phyloP scores from a whole-genome alignment of 202 grass and related monocot genomes.

The Elaeis oleifera region DNA sequence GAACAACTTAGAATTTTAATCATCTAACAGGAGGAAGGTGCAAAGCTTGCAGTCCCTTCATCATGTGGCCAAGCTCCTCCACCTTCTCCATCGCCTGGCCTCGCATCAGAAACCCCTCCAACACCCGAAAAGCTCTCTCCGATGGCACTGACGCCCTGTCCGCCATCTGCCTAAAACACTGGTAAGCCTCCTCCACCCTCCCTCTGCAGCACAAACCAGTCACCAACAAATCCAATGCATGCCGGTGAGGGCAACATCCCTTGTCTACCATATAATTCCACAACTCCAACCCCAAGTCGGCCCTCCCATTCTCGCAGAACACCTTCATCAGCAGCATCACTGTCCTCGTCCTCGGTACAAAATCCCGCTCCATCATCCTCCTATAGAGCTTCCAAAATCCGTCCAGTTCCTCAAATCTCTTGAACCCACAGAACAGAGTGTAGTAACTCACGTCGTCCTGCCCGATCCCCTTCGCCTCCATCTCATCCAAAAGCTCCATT shows the following conservation, averaged over 20 bases:
- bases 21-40: not conserved
- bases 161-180: constrained; percentile 51
- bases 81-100: constrained; percentile 44
- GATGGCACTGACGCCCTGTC: constrained; percentile 52
- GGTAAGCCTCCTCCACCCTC: constrained; percentile 46
- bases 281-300: constrained; percentile 63
- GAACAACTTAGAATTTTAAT: no score
- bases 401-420: constrained; percentile 47
- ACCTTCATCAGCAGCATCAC: constrained; percentile 81
- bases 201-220: constrained; percentile 79
- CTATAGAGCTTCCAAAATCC: constrained; percentile 66
- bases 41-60: constrained; percentile 28
- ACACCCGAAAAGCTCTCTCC: constrained; percentile 63
- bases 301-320: constrained; percentile 55
- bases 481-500: constrained; percentile 47
- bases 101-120: constrained; percentile 53
- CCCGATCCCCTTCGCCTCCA: constrained; percentile 46
- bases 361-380: constrained; percentile 47
- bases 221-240: constrained; percentile 66
- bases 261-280: constrained; percentile 77
- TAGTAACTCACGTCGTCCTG: constrained; percentile 74
- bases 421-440: constrained; percentile 68
- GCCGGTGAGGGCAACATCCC: constrained; percentile 63
- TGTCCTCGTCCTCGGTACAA: constrained; percentile 60
- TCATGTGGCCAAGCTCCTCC: constrained; percentile 57